These are phyloP conservation scores for Rubroboletus pulcherrimus DNA, from an alignment of 768 basidiomycete species.

Conservation along the genomic window DNA sequence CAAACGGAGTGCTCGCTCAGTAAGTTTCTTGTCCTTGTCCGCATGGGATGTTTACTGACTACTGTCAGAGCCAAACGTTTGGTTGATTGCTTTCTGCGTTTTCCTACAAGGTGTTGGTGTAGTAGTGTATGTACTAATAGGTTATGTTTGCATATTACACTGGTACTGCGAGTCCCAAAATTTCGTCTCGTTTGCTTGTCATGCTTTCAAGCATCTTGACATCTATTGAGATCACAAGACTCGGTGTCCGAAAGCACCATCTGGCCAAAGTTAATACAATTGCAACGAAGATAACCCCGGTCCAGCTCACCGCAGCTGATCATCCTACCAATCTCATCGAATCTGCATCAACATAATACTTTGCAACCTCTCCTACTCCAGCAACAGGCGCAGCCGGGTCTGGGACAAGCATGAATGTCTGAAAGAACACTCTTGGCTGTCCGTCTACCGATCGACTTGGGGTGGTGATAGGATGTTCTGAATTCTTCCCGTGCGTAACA, in stretches of 20 bases:
- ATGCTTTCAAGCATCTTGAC: neutral
- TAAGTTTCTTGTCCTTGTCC: constrained; percentile 31
- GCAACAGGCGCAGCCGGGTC: constrained; percentile 62
- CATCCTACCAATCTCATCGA: constrained; percentile 80
- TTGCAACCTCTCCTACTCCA: constrained; percentile 70
- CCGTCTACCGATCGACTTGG: constrained; percentile 56
- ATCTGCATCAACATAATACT: constrained; percentile 79
- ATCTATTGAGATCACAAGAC: neutral
- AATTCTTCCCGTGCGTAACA: constrained; percentile 65
- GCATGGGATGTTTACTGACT: constrained; percentile 11
- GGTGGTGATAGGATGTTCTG: constrained; percentile 53
- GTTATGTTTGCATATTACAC: constrained; percentile 3
- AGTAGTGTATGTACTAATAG: constrained; percentile 12
- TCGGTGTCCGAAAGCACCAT: neutral
- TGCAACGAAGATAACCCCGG: neutral
- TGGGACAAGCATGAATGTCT: constrained; percentile 82
- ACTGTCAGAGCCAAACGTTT: constrained; percentile 79
- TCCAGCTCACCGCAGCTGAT: constrained; percentile 6
- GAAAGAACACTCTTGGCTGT: constrained; percentile 81
- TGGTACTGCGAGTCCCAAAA: neutral
- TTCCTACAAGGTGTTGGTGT: neutral
- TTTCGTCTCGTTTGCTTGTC: neutral
- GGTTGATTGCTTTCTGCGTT: constrained; percentile 43
- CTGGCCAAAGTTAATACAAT: neutral
- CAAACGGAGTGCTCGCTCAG: constrained; percentile 86